Evolutionary conservation across 805 yeast genomes (phyloP).

Genomic region (Lachancea meyersii): DNA sequence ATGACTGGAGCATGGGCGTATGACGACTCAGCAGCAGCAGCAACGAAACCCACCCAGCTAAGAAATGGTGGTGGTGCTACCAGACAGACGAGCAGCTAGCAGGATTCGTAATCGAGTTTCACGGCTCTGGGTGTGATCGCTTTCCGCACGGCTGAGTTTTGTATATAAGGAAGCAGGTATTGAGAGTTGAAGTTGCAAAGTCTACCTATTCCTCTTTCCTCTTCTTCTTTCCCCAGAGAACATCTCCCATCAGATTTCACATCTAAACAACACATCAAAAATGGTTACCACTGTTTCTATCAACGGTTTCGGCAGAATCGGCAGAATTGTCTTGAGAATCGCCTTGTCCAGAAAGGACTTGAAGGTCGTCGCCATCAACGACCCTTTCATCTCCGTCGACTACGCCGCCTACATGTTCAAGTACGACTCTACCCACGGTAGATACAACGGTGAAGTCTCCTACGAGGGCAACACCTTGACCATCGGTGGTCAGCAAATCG

Average conservation of each 20-base stretch:
- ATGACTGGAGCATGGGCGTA: neutral
- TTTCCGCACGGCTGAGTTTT: neutral
- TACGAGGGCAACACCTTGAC: constrained; percentile 46
- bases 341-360: constrained; percentile 48
- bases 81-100: no score
- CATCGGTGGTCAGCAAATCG: constrained; percentile 47
- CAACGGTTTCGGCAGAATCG: constrained; percentile 71
- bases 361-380: constrained; percentile 60
- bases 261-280: constrained; percentile 7
- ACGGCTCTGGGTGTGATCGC: neutral
- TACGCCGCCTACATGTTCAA: constrained; percentile 73
- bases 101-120: neutral
- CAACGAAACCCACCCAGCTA: neutral
- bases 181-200: neutral
- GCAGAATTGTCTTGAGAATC: constrained; percentile 61
- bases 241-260: neutral
- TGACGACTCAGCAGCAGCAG: neutral
- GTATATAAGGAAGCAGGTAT: constrained; percentile 5
- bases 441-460: constrained; percentile 52
- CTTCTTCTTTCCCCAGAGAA: constrained; percentile 2
- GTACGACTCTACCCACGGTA: constrained; percentile 69
- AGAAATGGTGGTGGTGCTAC: no score
- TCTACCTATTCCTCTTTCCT: neutral
- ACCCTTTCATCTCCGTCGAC: constrained; percentile 62
- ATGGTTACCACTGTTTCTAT: constrained; percentile 45